Conservation (phyloP, 441 rosid species). For the Populus hybrid region DNA sequence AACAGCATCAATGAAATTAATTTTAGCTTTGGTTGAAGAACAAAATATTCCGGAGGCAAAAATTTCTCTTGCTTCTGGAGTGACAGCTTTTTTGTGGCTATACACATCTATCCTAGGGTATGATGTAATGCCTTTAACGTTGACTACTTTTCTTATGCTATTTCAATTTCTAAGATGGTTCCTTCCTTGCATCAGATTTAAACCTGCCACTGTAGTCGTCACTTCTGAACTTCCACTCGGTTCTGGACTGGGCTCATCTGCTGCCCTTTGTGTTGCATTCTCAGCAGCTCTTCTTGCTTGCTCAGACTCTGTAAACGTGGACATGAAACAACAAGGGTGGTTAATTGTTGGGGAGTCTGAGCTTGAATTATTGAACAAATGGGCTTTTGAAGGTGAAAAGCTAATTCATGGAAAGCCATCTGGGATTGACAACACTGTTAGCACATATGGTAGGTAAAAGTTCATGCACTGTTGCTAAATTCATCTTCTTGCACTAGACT, state of each 20-base stretch:
- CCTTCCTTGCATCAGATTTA: slow-evolving; percentile 44
- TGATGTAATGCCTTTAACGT: background rate
- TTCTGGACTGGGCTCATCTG: slow-evolving; percentile 26
- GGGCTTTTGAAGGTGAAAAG: slow-evolving; percentile 98
- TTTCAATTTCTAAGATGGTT: slow-evolving; percentile 18
- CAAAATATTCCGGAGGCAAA: slow-evolving; percentile 69
- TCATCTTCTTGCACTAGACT: background rate
- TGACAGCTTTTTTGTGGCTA: slow-evolving; percentile 80
- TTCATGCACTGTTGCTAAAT: background rate
- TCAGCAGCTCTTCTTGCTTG: slow-evolving; percentile 66
- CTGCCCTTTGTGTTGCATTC: slow-evolving; percentile 76
- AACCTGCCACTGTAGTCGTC: slow-evolving; percentile 62
- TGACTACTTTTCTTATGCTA: background rate
- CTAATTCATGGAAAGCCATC: slow-evolving; percentile 94
- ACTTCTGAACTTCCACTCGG: slow-evolving; percentile 86
- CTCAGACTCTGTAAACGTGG: slow-evolving; percentile 41
- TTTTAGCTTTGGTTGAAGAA: slow-evolving; percentile 62
- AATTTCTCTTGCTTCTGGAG: slow-evolving; percentile 64
- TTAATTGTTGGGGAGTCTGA: slow-evolving; percentile 42
- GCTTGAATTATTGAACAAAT: slow-evolving; percentile 68
- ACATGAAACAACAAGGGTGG: slow-evolving; percentile 49
- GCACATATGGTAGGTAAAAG: slow-evolving; percentile 72
- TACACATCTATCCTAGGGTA: slow-evolving; percentile 87
- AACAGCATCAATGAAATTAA: slow-evolving; percentile 35
- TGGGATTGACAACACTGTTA: slow-evolving; percentile 92